Evolutionary conservation across 2,329 filamentous ascomycete genomes (phyloP).

Genomic region (Chalaropsis ovoidea): DNA sequence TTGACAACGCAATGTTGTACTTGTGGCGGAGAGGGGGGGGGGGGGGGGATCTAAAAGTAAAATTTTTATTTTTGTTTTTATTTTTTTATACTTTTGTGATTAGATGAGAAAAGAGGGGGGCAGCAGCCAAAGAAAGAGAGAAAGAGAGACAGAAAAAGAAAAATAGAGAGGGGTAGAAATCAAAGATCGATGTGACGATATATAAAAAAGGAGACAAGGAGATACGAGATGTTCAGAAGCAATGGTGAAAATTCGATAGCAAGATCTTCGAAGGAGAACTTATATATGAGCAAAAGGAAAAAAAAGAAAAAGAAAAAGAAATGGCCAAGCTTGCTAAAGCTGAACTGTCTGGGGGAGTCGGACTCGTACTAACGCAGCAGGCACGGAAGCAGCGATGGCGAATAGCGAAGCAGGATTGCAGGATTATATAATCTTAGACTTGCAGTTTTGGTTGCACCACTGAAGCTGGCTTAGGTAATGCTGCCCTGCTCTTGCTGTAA

Average conservation of each 20-base stretch:
- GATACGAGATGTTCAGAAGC: too few relatives aligned
- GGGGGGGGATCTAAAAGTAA: too few relatives aligned
- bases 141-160: neutral
- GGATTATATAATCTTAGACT: constrained; percentile 16
- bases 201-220: too few relatives aligned
- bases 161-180: neutral
- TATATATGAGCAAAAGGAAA: neutral
- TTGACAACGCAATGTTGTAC: too few relatives aligned
- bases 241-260: too few relatives aligned
- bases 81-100: too few relatives aligned
- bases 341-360: neutral
- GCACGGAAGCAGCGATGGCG: constrained; percentile 6
- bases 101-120: too few relatives aligned
- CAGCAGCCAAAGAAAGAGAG: neutral
- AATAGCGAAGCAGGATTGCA: constrained; percentile 23
- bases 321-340: neutral
- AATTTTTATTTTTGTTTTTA: too few relatives aligned
- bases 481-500: neutral
- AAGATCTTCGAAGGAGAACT: too few relatives aligned
- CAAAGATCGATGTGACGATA: too few relatives aligned
- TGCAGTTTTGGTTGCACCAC: neutral
- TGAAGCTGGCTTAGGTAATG: neutral
- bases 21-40: neutral
- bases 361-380: neutral
- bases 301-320: neutral